Percentiles rank a stretch among this genome's conserved stretches.
Evolutionary conservation across 192 early-diverging fungal genomes (phyloP).

Genomic region (Diversispora eburnea): DNA sequence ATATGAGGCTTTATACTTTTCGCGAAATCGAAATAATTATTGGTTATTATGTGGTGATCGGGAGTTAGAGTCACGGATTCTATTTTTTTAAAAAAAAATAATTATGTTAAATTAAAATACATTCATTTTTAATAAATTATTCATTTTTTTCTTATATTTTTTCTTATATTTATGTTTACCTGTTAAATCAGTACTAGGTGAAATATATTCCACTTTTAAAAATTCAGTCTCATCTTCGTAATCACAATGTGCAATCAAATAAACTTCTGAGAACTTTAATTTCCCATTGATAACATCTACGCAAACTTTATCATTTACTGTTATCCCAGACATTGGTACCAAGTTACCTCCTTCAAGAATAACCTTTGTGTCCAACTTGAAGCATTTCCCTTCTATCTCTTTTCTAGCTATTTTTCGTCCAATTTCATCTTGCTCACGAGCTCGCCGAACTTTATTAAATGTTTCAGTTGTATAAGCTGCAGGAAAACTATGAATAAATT

Average conservation of each 20-base stretch:
- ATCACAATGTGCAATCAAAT: constrained; percentile 7
- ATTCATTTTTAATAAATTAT: background rate
- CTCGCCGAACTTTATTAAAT: background rate
- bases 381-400: background rate
- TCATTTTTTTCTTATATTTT: no score
- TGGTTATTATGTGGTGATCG: background rate
- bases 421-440: background rate
- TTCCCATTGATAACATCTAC: background rate
- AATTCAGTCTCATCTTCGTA: background rate
- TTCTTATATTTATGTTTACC: background rate
- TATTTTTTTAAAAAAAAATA: background rate
- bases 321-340: background rate
- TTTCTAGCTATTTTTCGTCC: background rate
- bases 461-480: background rate
- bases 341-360: background rate
- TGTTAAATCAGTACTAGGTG: background rate
- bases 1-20: background rate
- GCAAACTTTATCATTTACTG: background rate
- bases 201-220: background rate
- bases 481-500: background rate
- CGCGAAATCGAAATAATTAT: constrained; percentile 5
- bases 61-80: background rate
- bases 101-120: background rate
- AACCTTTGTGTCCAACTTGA: background rate
- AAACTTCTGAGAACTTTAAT: constrained; percentile 8